Evolutionary conservation across 2,329 filamentous ascomycete genomes (phyloP), one percentile per base, ranked within the genome.

Genomic region (Colletotrichum australisinense): DNA sequence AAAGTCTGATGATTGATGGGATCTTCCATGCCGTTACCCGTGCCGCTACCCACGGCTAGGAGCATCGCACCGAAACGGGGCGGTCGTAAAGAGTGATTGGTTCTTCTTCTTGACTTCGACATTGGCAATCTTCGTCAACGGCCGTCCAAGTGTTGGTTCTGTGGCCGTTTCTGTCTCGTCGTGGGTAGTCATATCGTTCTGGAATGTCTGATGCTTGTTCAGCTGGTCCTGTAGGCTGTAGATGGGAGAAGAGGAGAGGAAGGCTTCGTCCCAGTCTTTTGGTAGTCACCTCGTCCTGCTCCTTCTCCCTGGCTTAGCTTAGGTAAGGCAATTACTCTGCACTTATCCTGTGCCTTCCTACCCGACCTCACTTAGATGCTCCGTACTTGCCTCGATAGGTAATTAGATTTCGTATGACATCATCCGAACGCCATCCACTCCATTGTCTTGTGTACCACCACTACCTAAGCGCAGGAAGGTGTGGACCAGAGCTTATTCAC

Each of bases 371-470:
- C 38, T 42, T 42, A 42, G 16, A 42, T 42, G 38, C 42, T 49
- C 19, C 42, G 42, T 49, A 11, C 42, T 49, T 49, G 42, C 42
- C 19, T 38, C n/a, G 38, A 32, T 38, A 16, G 58, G 30, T 30
- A 30, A 30, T 59, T 62, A 46, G 22, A 38, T 19, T 57, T 60
- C 60, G 66, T 67, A 73, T 73, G 71, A 73, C 71, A 73, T 73
- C 71, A 73, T 73, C 71, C 67, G 71, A 73, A 73, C 71, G 71
- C 56, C 71, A 70, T 56, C 32, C 63, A 28, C 42, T 22, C 49
- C 16, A 28, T 8, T n/a, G 49, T 30, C 8, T 12, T 65, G 16
- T 30, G 30, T 42, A 59, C 42, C 52, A 24, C 19, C 55, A 30
- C 28, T n/a, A n/a, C n/a, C n/a, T 35, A 22, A 58, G 24, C 19